These are phyloP conservation scores for Casaregolazyma lundiana DNA, from an alignment of 1,139 yeast species.

Conservation along the genomic window DNA sequence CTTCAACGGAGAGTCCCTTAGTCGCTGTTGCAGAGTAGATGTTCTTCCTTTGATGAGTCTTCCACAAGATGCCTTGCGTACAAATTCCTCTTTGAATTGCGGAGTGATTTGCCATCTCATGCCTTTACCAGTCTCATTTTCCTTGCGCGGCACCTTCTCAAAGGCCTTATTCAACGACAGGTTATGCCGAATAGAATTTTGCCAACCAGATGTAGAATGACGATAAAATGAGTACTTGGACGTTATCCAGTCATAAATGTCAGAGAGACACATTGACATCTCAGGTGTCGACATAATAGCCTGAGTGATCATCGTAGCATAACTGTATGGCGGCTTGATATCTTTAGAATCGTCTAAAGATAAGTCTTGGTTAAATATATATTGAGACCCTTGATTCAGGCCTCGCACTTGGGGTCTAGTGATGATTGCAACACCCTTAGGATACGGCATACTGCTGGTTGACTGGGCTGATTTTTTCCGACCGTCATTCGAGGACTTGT, in stretches of 20 bases:
- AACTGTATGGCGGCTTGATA: slow-evolving; percentile 93
- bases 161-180: slow-evolving; percentile 78
- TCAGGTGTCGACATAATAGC: slow-evolving; percentile 86
- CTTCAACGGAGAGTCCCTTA: slow-evolving; percentile 11
- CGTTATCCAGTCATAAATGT: slow-evolving; percentile 88
- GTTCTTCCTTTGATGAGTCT: slow-evolving; percentile 39
- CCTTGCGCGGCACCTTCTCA: slow-evolving; percentile 92
- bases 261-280: slow-evolving; percentile 83
- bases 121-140: slow-evolving; percentile 97
- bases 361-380: slow-evolving; percentile 49
- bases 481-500: no score
- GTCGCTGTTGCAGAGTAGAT: slow-evolving; percentile 9
- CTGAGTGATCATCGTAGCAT: slow-evolving; percentile 97
- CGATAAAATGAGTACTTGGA: slow-evolving; percentile 86
- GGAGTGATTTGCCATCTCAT: slow-evolving; percentile 98
- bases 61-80: slow-evolving; percentile 69
- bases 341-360: slow-evolving; percentile 89
- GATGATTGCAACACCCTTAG: slow-evolving; percentile 39
- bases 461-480: no score
- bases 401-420: slow-evolving; percentile 37
- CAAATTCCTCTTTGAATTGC: slow-evolving; percentile 74
- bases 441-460: slow-evolving; percentile 29
- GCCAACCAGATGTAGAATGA: slow-evolving; percentile 94
- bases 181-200: slow-evolving; percentile 79
- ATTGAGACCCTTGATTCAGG: slow-evolving; percentile 23